These are phyloP conservation scores for Scheffersomyces illinoinensis DNA, from an alignment of 1,139 yeast genomes.

Conservation along the genomic window DNA sequence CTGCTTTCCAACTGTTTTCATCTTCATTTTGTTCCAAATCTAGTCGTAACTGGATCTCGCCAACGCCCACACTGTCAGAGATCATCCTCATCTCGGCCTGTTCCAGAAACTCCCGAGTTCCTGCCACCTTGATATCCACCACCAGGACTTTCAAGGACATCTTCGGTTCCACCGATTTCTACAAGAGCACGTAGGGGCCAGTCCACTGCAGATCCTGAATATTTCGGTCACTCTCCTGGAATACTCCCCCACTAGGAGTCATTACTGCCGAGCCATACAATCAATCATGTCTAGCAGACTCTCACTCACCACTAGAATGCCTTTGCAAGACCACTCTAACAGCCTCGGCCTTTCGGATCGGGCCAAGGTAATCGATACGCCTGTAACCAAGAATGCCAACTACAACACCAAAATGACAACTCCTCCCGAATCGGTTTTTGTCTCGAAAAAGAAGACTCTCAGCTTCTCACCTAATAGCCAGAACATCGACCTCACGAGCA, in stretches of 20 bases:
- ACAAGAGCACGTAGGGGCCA: background rate
- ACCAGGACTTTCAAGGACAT: background rate
- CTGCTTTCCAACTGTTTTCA: background rate
- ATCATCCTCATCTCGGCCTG: background rate
- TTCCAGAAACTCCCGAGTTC: background rate
- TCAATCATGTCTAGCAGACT: background rate
- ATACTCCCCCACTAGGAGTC: background rate
- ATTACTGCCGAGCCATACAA: background rate
- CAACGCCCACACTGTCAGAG: background rate
- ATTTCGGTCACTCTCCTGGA: background rate
- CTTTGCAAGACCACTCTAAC: slow-evolving; percentile 16
- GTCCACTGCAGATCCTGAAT: background rate
- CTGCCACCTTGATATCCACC: background rate
- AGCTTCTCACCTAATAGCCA: slow-evolving; percentile 19
- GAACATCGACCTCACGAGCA: slow-evolving; percentile 1
- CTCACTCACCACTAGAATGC: slow-evolving; percentile 13
- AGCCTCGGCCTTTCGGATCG: slow-evolving; percentile 5
- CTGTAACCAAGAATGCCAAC: slow-evolving; percentile 12
- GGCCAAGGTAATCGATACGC: slow-evolving; percentile 16
- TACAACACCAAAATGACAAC: slow-evolving; percentile 29
- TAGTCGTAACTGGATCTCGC: background rate
- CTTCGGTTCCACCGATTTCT: background rate
- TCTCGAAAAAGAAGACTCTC: slow-evolving; percentile 7
- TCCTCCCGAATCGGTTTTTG: slow-evolving; percentile 31
- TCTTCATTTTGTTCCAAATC: background rate